These are phyloP conservation scores for Trichoderma oligosporum DNA, from an alignment of 2,329 filamentous ascomycete genomes.

Conservation along the genomic window DNA sequence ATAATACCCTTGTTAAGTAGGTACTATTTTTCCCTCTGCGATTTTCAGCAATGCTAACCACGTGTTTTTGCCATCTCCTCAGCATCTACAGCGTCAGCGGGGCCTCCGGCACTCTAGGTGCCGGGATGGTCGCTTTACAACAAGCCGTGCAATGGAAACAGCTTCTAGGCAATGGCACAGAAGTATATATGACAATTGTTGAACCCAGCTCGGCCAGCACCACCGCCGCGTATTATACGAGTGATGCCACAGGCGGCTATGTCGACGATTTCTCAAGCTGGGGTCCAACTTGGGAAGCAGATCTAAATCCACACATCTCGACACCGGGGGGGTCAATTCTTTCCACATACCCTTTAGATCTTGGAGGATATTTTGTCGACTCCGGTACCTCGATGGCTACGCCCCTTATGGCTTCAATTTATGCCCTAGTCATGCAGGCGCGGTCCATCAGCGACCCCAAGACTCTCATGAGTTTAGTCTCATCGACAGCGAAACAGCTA, in stretches of 20 bases:
- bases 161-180: not conserved
- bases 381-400: slow-evolving; percentile 60
- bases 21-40: too few relatives aligned
- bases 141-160: slow-evolving; percentile 22
- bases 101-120: slow-evolving; percentile 31
- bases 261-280: slow-evolving; percentile 53
- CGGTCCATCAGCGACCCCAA: slow-evolving; percentile 48
- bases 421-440: slow-evolving; percentile 51
- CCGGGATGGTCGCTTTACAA: slow-evolving; percentile 34
- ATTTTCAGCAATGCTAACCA: not conserved
- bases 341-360: slow-evolving; percentile 49
- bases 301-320: slow-evolving; percentile 52
- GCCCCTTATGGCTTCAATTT: slow-evolving; percentile 52
- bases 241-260: slow-evolving; percentile 47
- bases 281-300: slow-evolving; percentile 58
- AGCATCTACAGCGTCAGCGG: not conserved
- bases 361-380: slow-evolving; percentile 48
- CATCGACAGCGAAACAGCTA: slow-evolving; percentile 47
- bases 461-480: slow-evolving; percentile 47
- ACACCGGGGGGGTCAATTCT: slow-evolving; percentile 55
- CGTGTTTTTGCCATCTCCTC: not conserved
- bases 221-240: slow-evolving; percentile 24
- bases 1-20: slow-evolving; percentile 30
- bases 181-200: not conserved
- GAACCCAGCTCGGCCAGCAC: not conserved